phyloP scores from a whole-genome alignment of 2,329 filamentous ascomycete genomes.

The Apiospora sp. region DNA sequence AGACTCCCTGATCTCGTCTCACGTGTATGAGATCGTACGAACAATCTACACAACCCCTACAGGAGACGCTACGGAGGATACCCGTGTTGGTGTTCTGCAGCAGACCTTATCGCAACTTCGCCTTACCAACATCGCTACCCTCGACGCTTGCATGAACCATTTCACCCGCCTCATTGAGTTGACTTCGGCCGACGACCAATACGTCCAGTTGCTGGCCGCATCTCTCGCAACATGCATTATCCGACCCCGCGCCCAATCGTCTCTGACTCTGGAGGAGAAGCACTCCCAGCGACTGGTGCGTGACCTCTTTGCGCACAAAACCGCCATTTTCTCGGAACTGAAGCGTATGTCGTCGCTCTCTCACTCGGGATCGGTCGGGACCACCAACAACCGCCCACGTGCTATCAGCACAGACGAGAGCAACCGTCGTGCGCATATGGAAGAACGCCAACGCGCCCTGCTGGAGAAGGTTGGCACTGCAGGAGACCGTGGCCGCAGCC shows the following conservation, averaged over 20 bases:
- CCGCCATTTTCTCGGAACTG: constrained; percentile 92
- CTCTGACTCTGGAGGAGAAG: constrained; percentile 93
- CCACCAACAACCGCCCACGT: constrained; percentile 65
- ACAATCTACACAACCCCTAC: constrained; percentile 90
- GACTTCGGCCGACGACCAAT: constrained; percentile 92
- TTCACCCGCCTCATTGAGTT: constrained; percentile 96
- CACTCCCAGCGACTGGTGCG: constrained; percentile 90
- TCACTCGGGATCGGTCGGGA: constrained; percentile 65
- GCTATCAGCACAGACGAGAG: constrained; percentile 96
- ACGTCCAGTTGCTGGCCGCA: constrained; percentile 77
- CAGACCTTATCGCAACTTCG: constrained; percentile 94
- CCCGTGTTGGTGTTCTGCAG: constrained; percentile 89
- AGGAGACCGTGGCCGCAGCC: constrained; percentile 68
- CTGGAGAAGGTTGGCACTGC: constrained; percentile 63
- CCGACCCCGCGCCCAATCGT: constrained; percentile 85
- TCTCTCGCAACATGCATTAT: constrained; percentile 85
- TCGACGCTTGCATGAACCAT: constrained; percentile 97
- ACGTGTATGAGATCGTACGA: constrained; percentile 98
- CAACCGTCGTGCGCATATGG: constrained; percentile 91
- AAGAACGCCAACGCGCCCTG: constrained; percentile 86
- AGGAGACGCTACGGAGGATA: constrained; percentile 77
- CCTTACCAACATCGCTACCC: constrained; percentile 96
- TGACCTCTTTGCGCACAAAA: constrained; percentile 92
- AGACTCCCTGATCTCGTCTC: constrained; percentile 98
- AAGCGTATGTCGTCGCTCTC: constrained; percentile 84